A percentile compares a stretch with the other conserved stretches of the same genome.
Evolutionary conservation across 1,139 yeast species (phyloP).

Genomic region (Nakaseomyces sp.): DNA sequence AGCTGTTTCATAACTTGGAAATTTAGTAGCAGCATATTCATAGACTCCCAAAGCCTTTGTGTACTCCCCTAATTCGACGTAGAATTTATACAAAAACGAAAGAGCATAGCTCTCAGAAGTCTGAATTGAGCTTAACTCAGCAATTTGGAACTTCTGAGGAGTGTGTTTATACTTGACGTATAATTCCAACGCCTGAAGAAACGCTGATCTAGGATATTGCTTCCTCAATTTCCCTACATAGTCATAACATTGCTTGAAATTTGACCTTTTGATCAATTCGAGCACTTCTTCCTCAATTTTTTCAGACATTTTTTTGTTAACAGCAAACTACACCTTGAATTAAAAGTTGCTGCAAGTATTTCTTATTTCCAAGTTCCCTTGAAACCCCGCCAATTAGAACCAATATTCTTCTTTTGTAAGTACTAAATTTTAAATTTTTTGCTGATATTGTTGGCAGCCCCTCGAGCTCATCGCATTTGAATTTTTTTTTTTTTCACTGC

Average conservation of each 20-base stretch:
- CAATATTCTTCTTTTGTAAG: too few species aligned
- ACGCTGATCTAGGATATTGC: slow-evolving; percentile 23
- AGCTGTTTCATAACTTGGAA: slow-evolving; percentile 22
- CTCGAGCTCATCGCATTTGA: slow-evolving; percentile 5
- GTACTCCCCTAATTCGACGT: slow-evolving; percentile 21
- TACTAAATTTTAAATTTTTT: too few species aligned
- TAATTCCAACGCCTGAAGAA: slow-evolving; percentile 20
- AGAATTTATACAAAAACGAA: slow-evolving; percentile 22
- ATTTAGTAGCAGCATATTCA: slow-evolving; percentile 25
- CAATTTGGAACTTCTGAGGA: slow-evolving; percentile 22
- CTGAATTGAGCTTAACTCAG: slow-evolving; percentile 12
- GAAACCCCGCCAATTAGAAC: background rate
- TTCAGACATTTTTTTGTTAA: too few species aligned
- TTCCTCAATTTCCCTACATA: slow-evolving; percentile 17
- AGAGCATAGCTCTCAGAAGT: slow-evolving; percentile 21
- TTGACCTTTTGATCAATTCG: slow-evolving; percentile 18
- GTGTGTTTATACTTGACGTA: slow-evolving; percentile 26
- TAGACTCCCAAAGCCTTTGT: slow-evolving; percentile 23
- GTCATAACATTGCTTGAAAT: slow-evolving; percentile 24
- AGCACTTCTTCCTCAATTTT: slow-evolving; percentile 21
- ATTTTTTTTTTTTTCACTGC: background rate
- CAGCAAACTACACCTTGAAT: too few species aligned
- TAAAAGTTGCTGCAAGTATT: too few species aligned
- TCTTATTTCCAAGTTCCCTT: too few species aligned
- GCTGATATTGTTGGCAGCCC: too few species aligned